Conservation (phyloP, 2,329 filamentous ascomycete genomes). For the Ceratocystis papillata region DNA sequence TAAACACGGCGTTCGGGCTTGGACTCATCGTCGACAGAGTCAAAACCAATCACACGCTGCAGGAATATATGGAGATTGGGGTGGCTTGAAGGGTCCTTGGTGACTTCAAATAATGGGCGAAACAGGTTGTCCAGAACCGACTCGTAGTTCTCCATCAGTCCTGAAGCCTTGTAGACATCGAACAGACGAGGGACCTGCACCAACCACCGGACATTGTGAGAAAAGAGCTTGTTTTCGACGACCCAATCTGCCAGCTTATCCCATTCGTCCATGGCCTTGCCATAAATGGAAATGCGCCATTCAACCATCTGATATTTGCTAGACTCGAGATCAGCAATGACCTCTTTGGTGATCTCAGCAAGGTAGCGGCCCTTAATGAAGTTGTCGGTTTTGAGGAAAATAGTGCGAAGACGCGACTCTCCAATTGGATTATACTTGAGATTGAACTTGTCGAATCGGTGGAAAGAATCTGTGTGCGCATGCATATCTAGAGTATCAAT, state of each 20-base stretch:
- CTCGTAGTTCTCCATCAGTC: constrained; percentile 79
- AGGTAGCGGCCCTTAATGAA: constrained; percentile 92
- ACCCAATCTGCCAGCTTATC: constrained; percentile 97
- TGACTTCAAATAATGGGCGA: constrained; percentile 87
- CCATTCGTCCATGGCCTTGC: constrained; percentile 86
- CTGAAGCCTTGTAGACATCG: constrained; percentile 86
- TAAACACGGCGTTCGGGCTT: constrained; percentile 91
- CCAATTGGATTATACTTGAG: constrained; percentile 97
- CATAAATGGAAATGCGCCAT: constrained; percentile 97
- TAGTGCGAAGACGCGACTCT: constrained; percentile 89
- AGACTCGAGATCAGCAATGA: constrained; percentile 91
- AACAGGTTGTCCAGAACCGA: constrained; percentile 87
- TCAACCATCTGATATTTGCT: constrained; percentile 99
- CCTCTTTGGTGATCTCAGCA: constrained; percentile 95
- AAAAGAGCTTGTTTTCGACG: constrained; percentile 94
- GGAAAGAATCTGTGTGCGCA: constrained; percentile 93
- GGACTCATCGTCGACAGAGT: constrained; percentile 96
- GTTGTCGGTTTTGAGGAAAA: constrained; percentile 98
- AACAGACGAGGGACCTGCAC: constrained; percentile 90
- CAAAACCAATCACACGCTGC: constrained; percentile 90
- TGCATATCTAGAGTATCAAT: constrained; percentile 99
- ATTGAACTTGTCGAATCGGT: constrained; percentile 99
- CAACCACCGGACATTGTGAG: constrained; percentile 93
- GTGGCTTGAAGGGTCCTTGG: constrained; percentile 71
- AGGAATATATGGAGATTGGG: constrained; percentile 91